phyloP scores from a whole-genome alignment of 2,329 filamentous ascomycete genomes.

The Colletotrichum sp. region DNA sequence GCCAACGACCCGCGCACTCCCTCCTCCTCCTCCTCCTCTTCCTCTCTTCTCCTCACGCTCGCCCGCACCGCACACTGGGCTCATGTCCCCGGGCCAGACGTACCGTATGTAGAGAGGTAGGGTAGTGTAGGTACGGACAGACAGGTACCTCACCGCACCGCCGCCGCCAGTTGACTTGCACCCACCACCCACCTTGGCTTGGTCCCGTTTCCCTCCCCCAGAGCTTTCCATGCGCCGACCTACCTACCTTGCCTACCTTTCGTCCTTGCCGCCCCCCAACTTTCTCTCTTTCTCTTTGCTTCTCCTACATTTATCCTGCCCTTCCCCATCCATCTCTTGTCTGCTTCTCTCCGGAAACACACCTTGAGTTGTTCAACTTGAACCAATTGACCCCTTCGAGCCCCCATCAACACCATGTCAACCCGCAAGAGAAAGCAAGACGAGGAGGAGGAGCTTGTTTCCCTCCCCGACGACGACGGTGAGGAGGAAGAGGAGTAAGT shows the following conservation, averaged over 20 bases:
- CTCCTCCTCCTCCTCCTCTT: background rate
- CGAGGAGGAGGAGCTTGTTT: conserved; percentile 59
- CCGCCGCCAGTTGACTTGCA: conserved; percentile 14
- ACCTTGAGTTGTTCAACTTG: background rate
- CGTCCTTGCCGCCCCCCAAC: conserved; percentile 15
- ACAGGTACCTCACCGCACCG: background rate
- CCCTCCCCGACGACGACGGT: conserved; percentile 56
- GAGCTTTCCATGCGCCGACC: conserved; percentile 20
- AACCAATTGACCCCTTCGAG: conserved; percentile 29
- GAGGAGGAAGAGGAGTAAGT: conserved; percentile 61
- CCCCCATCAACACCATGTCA: conserved; percentile 41
- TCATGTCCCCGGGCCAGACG: background rate
- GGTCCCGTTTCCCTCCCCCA: conserved; percentile 15
- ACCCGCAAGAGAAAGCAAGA: conserved; percentile 60
- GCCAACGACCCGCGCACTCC: conserved; percentile 4
- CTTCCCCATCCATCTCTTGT: background rate
- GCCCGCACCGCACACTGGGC: conserved; percentile 1
- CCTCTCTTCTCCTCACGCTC: conserved; percentile 6
- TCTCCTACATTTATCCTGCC: conserved; percentile 5
- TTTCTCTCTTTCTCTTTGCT: conserved; percentile 12
- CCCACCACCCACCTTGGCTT: conserved; percentile 14
- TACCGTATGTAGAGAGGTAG: background rate
- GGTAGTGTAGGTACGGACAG: background rate
- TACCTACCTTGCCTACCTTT: conserved; percentile 17
- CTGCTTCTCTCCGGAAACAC: background rate